Percentiles rank a stretch among this genome's conserved stretches.
Evolutionary conservation across 1,284 basidiomycete species (phyloP).

Genomic region (Exsudoporus floridanus): DNA sequence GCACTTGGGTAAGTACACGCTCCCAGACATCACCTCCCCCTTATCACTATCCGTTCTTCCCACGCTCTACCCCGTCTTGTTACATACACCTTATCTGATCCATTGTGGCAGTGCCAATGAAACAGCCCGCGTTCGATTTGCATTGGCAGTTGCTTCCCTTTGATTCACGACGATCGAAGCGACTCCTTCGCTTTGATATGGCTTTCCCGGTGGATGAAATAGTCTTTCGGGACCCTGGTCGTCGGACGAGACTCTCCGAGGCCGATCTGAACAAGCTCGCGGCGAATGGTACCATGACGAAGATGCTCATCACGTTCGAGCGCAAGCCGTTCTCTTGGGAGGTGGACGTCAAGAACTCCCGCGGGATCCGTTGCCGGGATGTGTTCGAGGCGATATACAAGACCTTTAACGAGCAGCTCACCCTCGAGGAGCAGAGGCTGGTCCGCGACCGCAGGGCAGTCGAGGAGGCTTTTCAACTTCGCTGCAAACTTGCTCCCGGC

Average conservation of each 20-base stretch:
- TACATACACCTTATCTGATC: conserved; percentile 32
- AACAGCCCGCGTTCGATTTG: conserved; percentile 30
- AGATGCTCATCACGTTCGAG: conserved; percentile 39
- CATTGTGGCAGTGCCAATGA: conserved; percentile 28
- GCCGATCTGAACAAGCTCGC: conserved; percentile 38
- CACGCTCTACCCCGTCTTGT: background rate
- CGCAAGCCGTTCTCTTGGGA: conserved; percentile 41
- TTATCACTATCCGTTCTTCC: background rate
- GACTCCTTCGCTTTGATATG: conserved; percentile 30
- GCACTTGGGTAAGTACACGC: conserved; percentile 26
- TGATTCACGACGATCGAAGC: conserved; percentile 28
- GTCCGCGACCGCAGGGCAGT: conserved; percentile 37
- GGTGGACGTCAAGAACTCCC: conserved; percentile 41
- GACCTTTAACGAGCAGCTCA: conserved; percentile 45
- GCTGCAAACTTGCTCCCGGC: conserved; percentile 45
- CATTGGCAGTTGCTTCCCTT: conserved; percentile 46
- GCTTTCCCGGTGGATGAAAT: conserved; percentile 30
- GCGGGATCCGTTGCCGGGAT: conserved; percentile 50
- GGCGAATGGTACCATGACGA: conserved; percentile 31
- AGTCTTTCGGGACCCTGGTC: conserved; percentile 14
- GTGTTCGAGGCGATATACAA: conserved; percentile 55
- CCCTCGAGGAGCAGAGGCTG: conserved; percentile 38
- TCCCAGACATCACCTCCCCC: too few species aligned
- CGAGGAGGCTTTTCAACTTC: conserved; percentile 42
- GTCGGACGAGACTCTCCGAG: conserved; percentile 21